These are phyloP conservation scores for Geotrichum histeridarum DNA, from an alignment of 1,139 yeast species.

Conservation along the genomic window DNA sequence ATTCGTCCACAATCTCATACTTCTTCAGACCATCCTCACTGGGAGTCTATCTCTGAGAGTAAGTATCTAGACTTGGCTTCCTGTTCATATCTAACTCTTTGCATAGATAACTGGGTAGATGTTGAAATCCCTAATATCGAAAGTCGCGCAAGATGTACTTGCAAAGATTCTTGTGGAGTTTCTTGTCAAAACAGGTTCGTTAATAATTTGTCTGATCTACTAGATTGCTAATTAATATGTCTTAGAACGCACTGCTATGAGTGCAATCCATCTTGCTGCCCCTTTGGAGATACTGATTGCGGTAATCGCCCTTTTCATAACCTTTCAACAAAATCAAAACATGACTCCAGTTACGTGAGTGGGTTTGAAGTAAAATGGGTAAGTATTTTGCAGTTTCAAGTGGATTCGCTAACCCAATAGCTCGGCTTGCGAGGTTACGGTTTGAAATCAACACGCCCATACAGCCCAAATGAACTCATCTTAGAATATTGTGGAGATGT, in stretches of 20 bases:
- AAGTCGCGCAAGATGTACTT: conserved; percentile 30
- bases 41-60: no score
- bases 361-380: conserved; percentile 35
- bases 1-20: no score
- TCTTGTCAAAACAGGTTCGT: conserved; percentile 34
- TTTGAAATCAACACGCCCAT: conserved; percentile 35
- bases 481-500: conserved; percentile 44
- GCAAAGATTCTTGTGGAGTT: conserved; percentile 35
- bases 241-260: conserved; percentile 33
- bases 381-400: conserved; percentile 1
- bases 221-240: no score
- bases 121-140: conserved; percentile 24
- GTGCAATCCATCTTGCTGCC: conserved; percentile 37
- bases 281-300: conserved; percentile 34
- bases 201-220: conserved; percentile 12
- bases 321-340: conserved; percentile 21
- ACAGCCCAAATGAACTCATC: conserved; percentile 36
- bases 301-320: conserved; percentile 38
- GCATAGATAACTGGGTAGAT: conserved; percentile 27
- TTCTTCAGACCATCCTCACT: no score
- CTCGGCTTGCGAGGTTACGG: conserved; percentile 39
- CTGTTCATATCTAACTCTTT: no score
- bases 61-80: no score
- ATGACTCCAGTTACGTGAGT: conserved; percentile 27
- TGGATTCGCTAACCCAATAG: conserved; percentile 7